Evolutionary conservation across 257 asterid genomes (phyloP).

Genomic region (Scutellaria minor): DNA sequence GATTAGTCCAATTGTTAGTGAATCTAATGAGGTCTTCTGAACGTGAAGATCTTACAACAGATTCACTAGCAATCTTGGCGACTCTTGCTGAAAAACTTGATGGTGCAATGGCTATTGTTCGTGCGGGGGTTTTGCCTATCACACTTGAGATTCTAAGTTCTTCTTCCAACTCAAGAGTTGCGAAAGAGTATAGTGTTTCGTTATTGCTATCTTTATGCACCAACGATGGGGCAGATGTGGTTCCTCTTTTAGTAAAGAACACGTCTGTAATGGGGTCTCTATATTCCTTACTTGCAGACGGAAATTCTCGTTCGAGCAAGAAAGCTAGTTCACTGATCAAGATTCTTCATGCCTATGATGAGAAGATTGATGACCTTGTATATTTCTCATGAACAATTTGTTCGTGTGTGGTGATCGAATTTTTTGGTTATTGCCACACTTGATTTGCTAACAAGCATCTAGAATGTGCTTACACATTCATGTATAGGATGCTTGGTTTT

Average conservation of each 20-base stretch:
- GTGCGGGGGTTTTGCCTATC: slow-evolving; percentile 54
- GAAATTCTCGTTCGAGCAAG: slow-evolving; percentile 61
- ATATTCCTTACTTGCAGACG: slow-evolving; percentile 60
- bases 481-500: slow-evolving; percentile 29
- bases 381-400: slow-evolving; percentile 55
- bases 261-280: slow-evolving; percentile 58
- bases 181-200: slow-evolving; percentile 63
- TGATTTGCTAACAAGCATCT: slow-evolving; percentile 33
- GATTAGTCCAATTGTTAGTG: slow-evolving; percentile 57
- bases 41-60: slow-evolving; percentile 59
- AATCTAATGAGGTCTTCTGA: slow-evolving; percentile 44
- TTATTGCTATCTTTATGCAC: slow-evolving; percentile 65
- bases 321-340: slow-evolving; percentile 75
- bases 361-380: slow-evolving; percentile 52
- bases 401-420: slow-evolving; percentile 64
- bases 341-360: slow-evolving; percentile 62
- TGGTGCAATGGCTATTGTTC: slow-evolving; percentile 63
- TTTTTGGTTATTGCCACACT: slow-evolving; percentile 44
- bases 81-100: slow-evolving; percentile 60
- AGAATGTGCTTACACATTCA: slow-evolving; percentile 27
- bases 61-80: slow-evolving; percentile 66
- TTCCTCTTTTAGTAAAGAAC: slow-evolving; percentile 74
- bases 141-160: slow-evolving; percentile 48
- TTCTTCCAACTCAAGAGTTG: slow-evolving; percentile 47
- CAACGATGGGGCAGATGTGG: slow-evolving; percentile 62